Conservation (phyloP, 768 basidiomycete species). For the Botryobasidium botryosum region DNA sequence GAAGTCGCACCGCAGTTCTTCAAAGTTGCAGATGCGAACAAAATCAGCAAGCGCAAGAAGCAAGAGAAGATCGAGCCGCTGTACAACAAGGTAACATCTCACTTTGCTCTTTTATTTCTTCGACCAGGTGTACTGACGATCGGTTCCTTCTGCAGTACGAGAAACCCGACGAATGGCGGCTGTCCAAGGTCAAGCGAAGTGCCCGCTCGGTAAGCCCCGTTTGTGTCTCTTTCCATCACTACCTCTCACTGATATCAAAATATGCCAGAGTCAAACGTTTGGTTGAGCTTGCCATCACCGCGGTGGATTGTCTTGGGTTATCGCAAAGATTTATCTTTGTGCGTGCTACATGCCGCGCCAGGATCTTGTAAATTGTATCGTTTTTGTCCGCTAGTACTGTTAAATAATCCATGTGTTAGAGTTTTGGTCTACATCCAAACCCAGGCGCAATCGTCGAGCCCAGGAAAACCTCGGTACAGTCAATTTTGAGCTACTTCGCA, state of each 20-base stretch:
- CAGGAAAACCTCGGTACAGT: no score
- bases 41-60: conserved; percentile 90
- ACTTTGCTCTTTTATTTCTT: conserved; percentile 1
- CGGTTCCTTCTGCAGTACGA: conserved; percentile 35
- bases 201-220: conserved; percentile 49
- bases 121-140: neutral
- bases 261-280: conserved; percentile 72
- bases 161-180: conserved; percentile 85
- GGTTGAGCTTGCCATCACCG: conserved; percentile 46
- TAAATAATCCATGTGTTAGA: no score
- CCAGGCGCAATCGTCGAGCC: no score
- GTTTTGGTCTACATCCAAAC: no score
- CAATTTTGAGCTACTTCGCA: no score
- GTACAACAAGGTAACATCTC: conserved; percentile 51
- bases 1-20: conserved; percentile 98
- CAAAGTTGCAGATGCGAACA: conserved; percentile 94
- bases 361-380: no score
- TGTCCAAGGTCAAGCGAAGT: conserved; percentile 83
- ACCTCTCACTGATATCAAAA: conserved; percentile 12
- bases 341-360: no score
- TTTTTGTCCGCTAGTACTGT: no score
- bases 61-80: conserved; percentile 95
- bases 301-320: neutral
- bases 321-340: no score
- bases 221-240: neutral